A percentile compares a stretch with the other conserved stretches of the same genome.
phyloP scores from a whole-genome alignment of 2,329 filamentous ascomycete genomes.

The Colletotrichum sidae region DNA sequence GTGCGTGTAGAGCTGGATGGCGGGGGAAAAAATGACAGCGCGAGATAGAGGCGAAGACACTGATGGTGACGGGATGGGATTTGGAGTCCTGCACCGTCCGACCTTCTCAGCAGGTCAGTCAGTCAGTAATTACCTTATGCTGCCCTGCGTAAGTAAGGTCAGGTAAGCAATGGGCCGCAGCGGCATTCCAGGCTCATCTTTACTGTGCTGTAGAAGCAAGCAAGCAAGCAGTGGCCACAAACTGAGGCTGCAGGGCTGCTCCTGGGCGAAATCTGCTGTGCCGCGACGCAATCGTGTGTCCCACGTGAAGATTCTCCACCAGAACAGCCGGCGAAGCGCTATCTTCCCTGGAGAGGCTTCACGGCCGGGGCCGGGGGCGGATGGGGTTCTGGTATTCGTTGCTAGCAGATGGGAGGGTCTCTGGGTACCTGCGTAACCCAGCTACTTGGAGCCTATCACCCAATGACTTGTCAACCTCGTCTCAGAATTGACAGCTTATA shows the following conservation, averaged over 20 bases:
- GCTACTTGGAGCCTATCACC: slow-evolving; percentile 6
- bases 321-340: slow-evolving; percentile 18
- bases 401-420: background rate
- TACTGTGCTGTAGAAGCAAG: too few species aligned
- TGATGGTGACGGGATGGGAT: slow-evolving; percentile 5
- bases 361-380: slow-evolving; percentile 3
- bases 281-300: slow-evolving; percentile 7
- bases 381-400: slow-evolving; percentile 20
- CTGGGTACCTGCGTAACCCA: slow-evolving; percentile 14
- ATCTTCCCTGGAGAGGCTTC: background rate
- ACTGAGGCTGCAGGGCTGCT: slow-evolving; percentile 18
- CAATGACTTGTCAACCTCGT: too few species aligned
- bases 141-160: too few species aligned
- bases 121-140: background rate
- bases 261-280: slow-evolving; percentile 10
- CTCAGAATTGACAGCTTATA: too few species aligned
- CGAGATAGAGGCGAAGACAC: slow-evolving; percentile 4
- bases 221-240: background rate
- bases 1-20: slow-evolving; percentile 9
- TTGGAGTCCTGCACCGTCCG: slow-evolving; percentile 2
- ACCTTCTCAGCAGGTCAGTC: slow-evolving; percentile 13
- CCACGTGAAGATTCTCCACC: slow-evolving; percentile 36
- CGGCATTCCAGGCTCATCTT: slow-evolving; percentile 10
- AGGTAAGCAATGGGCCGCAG: slow-evolving; percentile 11
- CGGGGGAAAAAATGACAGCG: slow-evolving; percentile 4